Base-by-base conservation (phyloP, 441 rosid genomes). In the Capsella rubella region DNA sequence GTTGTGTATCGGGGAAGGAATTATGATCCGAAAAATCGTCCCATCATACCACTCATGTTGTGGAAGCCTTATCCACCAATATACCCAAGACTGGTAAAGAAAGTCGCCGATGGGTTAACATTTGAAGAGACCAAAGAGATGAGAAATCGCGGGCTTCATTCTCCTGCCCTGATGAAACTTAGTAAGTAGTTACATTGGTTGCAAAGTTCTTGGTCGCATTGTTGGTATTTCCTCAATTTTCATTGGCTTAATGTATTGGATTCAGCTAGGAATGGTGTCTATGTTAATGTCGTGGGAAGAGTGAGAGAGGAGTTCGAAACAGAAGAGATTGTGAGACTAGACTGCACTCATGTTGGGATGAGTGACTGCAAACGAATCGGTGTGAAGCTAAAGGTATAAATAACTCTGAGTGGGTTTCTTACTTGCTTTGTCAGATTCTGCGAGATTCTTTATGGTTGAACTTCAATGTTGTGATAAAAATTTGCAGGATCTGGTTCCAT, bases 21-120 rank as follows among this genome's bases (percentile, higher is more conserved):
- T 49, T 91, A 89, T 82, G 90, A 90, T 79, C 83, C 89, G 4
- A 80, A 87, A 72, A 84, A 73, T 56, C 84, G 87, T 27, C 89
- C 89, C 10, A 78, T 77, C 28, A 75, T 93, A 72, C 98, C 98
- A 43, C 82, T 84, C 58, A 91, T 91, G 97, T 75, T 93, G 31
- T 93, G 98, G 98, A 93, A 86, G 85, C 97, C 98, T 46, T 87
- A 87, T 78, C 82, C 91, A 9, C 97, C 97, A 2, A 90, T 93
- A 73, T 91, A 88, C 69, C 95, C 95, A 0, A 90, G 64, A 80
- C 93, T 93, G 57, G 90, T 88, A 58, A 88, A 86, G 85, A 83
- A 84, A 59, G 86, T 89, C 0, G 90, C 86, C 0, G 95, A 87
- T 74, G 97, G 97, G 7, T 76, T 90, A 51, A 84, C 95, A 5